A percentile compares a stretch with the other conserved stretches of the same genome.
phyloP scores from a whole-genome alignment of 2,329 filamentous ascomycete species.

The Hypoxylon sp. region DNA sequence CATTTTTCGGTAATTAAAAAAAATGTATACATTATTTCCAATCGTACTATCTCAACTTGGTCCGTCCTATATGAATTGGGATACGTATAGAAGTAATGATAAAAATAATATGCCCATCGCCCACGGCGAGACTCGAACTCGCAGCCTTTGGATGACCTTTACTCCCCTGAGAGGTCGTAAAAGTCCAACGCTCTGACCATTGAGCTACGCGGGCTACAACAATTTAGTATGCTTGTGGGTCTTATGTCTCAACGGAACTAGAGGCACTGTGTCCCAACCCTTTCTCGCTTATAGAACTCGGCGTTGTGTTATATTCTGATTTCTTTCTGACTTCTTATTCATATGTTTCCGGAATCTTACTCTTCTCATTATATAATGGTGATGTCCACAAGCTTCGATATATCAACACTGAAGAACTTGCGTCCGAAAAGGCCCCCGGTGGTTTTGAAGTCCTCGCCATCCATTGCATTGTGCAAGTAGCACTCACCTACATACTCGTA shows the following conservation, averaged over 20 bases:
- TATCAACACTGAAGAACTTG: conserved; percentile 21
- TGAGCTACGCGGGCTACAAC: conserved; percentile 28
- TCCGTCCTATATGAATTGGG: not conserved
- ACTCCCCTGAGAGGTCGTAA: not conserved
- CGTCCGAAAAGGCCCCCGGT: not conserved
- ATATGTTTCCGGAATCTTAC: not conserved
- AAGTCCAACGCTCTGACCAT: conserved; percentile 36
- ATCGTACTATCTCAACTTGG: no score
- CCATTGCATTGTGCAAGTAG: conserved; percentile 48
- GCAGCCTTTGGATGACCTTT: conserved; percentile 29
- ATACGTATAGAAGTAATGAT: no score
- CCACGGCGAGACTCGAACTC: conserved; percentile 36
- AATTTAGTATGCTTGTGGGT: not conserved
- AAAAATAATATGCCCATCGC: conserved; percentile 14
- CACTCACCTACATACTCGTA: conserved; percentile 49
- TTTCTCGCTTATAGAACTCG: not conserved
- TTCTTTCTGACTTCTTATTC: not conserved
- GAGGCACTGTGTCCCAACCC: not conserved
- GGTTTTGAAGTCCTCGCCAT: conserved; percentile 46
- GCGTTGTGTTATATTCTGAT: not conserved
- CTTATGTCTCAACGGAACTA: not conserved
- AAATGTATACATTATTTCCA: not conserved
- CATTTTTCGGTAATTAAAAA: not conserved
- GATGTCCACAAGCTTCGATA: conserved; percentile 38
- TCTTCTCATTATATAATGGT: conserved; percentile 25